Evolutionary conservation across 371 early-diverging fungal genomes (phyloP).

Genomic region (Rhizomucor miehei): DNA sequence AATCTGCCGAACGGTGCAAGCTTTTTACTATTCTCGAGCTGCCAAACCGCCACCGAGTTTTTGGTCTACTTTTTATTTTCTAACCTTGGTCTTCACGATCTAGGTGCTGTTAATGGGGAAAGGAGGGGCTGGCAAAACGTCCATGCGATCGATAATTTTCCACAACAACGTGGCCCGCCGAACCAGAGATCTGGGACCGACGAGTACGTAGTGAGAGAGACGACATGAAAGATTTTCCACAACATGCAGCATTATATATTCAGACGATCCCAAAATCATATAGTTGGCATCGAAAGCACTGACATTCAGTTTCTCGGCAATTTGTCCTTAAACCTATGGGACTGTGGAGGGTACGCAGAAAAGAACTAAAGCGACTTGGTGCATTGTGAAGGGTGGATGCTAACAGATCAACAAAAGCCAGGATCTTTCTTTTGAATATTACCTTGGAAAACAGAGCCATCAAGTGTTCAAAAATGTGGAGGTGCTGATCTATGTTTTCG

Average conservation of each 20-base stretch:
- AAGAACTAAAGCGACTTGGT: not conserved
- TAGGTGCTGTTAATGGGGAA: constrained; percentile 18
- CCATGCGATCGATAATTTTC: constrained; percentile 94
- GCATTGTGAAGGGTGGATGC: not conserved
- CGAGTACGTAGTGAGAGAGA: constrained; percentile 5
- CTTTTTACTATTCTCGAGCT: no score
- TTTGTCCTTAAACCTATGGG: constrained; percentile 89
- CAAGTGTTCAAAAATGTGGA: constrained; percentile 91
- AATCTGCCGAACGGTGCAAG: no score
- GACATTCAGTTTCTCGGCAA: constrained; percentile 88
- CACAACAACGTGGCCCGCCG: constrained; percentile 65
- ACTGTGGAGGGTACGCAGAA: constrained; percentile 67
- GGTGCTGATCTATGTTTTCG: constrained; percentile 91
- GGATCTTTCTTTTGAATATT: constrained; percentile 88
- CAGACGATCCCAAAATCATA: not conserved
- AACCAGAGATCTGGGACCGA: constrained; percentile 13
- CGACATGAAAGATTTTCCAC: not conserved
- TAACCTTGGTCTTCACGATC: no score
- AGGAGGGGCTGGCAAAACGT: constrained; percentile 66
- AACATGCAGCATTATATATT: no score
- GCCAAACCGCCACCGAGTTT: no score
- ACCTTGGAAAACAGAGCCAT: constrained; percentile 78
- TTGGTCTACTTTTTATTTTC: no score
- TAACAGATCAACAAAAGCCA: constrained; percentile 50
- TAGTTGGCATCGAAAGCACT: constrained; percentile 90